A percentile compares a stretch with the other conserved stretches of the same genome.
phyloP scores from a whole-genome alignment of 768 basidiomycete species.

The Floccularia luteovirens region DNA sequence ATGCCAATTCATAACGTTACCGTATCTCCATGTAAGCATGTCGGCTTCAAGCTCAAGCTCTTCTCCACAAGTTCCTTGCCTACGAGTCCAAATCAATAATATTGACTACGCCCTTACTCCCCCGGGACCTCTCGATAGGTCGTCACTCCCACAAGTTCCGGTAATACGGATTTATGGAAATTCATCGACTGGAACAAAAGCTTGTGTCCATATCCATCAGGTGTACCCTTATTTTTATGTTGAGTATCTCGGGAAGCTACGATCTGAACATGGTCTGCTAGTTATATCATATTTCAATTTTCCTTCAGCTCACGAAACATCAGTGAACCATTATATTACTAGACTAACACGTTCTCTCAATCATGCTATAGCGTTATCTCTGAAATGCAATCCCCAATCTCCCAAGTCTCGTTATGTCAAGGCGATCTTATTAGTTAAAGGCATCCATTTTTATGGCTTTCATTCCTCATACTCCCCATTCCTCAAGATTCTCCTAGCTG shows the following conservation, averaged over 20 bases:
- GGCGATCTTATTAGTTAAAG: constrained; percentile 82
- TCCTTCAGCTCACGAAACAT: constrained; percentile 3
- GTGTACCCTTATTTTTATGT: constrained; percentile 92
- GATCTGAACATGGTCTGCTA: constrained; percentile 49
- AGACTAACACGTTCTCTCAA: constrained; percentile 73
- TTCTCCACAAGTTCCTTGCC: constrained; percentile 11
- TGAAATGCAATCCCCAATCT: constrained; percentile 64
- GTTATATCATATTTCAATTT: neutral
- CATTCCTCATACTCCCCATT: constrained; percentile 79
- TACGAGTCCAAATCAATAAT: constrained; percentile 40
- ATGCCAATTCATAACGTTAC: no score
- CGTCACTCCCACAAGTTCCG: constrained; percentile 59
- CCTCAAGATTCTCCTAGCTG: constrained; percentile 74
- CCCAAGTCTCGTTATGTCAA: constrained; percentile 57
- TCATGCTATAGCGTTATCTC: constrained; percentile 75
- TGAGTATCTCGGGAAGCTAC: constrained; percentile 67
- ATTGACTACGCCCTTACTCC: constrained; percentile 59
- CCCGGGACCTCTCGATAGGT: constrained; percentile 60
- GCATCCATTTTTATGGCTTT: constrained; percentile 95
- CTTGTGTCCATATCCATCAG: constrained; percentile 89
- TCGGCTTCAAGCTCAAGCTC: no score
- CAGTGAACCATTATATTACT: constrained; percentile 69
- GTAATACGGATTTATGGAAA: constrained; percentile 83
- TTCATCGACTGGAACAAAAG: constrained; percentile 67
- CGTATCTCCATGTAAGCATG: no score